Conservation (phyloP, 2,329 filamentous ascomycete genomes). For the Apiospora malaysiana region DNA sequence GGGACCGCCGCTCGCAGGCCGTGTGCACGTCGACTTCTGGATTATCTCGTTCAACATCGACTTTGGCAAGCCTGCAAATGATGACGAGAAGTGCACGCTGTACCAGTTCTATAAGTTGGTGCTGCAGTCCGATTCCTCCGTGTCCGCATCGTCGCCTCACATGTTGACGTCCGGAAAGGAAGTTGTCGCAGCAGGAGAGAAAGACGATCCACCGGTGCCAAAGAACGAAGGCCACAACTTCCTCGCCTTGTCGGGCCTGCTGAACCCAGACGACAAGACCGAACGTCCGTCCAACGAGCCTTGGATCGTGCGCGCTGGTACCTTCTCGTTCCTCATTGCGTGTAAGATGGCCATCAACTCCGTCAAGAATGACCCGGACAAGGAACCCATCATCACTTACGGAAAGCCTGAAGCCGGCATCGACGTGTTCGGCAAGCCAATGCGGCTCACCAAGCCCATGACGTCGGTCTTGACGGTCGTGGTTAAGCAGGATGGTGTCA, state of each 20-base stretch:
- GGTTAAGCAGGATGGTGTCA: slow-evolving; percentile 19
- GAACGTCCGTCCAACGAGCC: slow-evolving; percentile 24
- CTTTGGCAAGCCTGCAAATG: slow-evolving; percentile 29
- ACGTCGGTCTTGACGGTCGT: slow-evolving; percentile 21
- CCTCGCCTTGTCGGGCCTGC: slow-evolving; percentile 27
- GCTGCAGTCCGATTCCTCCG: too few relatives aligned
- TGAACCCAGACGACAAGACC: slow-evolving; percentile 23
- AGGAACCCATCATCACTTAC: too few relatives aligned
- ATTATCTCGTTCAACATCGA: slow-evolving; percentile 36
- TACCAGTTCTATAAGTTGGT: slow-evolving; percentile 22
- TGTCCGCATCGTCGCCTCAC: too few relatives aligned
- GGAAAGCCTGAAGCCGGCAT: not conserved
- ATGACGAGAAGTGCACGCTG: slow-evolving; percentile 20
- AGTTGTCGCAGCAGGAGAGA: not conserved
- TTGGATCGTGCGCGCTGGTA: slow-evolving; percentile 32
- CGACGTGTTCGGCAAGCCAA: slow-evolving; percentile 24
- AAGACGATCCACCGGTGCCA: not conserved
- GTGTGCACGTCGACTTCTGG: slow-evolving; percentile 40
- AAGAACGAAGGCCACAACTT: slow-evolving; percentile 28
- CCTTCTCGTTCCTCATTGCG: slow-evolving; percentile 31
- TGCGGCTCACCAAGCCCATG: slow-evolving; percentile 22
- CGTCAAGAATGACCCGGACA: slow-evolving; percentile 16
- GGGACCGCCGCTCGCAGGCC: slow-evolving; percentile 38
- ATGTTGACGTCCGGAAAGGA: not conserved
- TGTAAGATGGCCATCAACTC: slow-evolving; percentile 30